Evolutionary conservation across 176 grass and related monocot species (phyloP), one percentile per base, ranked within the genome.

Genomic region (Bothriochloa decipiens): DNA sequence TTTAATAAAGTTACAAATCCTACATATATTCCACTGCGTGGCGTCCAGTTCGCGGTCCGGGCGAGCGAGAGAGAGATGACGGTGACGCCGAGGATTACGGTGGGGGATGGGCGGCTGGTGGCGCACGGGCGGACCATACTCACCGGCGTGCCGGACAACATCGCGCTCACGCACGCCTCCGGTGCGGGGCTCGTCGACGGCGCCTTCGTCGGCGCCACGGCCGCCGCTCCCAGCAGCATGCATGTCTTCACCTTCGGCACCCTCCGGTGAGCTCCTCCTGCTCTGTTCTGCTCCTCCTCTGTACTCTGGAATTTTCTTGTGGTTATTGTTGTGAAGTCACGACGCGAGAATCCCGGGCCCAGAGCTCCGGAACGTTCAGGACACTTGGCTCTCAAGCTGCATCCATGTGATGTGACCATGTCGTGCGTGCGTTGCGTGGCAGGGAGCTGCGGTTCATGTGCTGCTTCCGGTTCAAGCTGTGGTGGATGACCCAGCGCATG

Each of bases 401-500:
- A n/a, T n/a, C n/a, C n/a, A n/a, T n/a, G n/a, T n/a, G n/a, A n/a
- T n/a, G n/a, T n/a, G n/a, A n/a, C n/a, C n/a, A n/a, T n/a, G n/a
- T n/a, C n/a, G 20, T 55, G 2, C 1, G 2, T 22, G 8, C 62
- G 27, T 32, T 32, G 14, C 28, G 58, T 39, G 8, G 69, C 88
- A 97, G 92, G 82, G 88, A 89, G 0, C 80, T 87, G 2, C 84
- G 88, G 26, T 97, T 97, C 88, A 81, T 94, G 86, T 97, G 92
- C 75, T 75, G 79, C 74, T 94, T 94, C 78, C 84, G 87, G 77
- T 94, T 94, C 87, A 94, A 94, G 82, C 78, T 94, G 23, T 94
- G 92, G 92, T 94, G 92, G 92, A 94, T 94, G 87, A 88, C 92
- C 42, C 92, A 94, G 84, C 36, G 77, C 72, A 94, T 94, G 92